Evolutionary conservation across 805 yeast genomes (phyloP).

Genomic region (Schwanniomyces yamadae): DNA sequence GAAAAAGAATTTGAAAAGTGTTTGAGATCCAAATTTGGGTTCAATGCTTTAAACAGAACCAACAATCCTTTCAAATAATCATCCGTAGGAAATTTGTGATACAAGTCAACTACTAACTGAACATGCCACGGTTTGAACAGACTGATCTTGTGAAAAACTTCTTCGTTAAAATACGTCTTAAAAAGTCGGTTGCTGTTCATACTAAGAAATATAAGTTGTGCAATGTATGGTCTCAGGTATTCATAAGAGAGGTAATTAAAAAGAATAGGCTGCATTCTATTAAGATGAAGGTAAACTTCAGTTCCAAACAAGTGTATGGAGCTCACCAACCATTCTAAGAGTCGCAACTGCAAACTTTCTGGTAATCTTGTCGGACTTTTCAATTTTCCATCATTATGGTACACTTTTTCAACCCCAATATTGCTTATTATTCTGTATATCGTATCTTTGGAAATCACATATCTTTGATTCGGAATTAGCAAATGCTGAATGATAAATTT

Average conservation of each 20-base stretch:
- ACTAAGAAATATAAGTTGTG: slow-evolving; percentile 19
- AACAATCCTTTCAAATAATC: slow-evolving; percentile 22
- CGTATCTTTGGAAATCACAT: slow-evolving; percentile 3
- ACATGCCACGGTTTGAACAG: slow-evolving; percentile 30
- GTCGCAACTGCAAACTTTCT: slow-evolving; percentile 13
- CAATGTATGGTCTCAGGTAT: slow-evolving; percentile 21
- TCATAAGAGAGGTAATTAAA: slow-evolving; percentile 23
- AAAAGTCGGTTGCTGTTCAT: slow-evolving; percentile 11
- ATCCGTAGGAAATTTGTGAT: slow-evolving; percentile 31
- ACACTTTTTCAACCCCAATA: slow-evolving; percentile 15
- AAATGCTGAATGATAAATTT: slow-evolving; percentile 10
- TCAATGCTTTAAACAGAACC: slow-evolving; percentile 17
- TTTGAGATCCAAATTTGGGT: slow-evolving; percentile 18
- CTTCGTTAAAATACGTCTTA: slow-evolving; percentile 10
- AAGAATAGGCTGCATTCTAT: slow-evolving; percentile 15
- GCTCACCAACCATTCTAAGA: slow-evolving; percentile 24
- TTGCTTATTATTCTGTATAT: slow-evolving; percentile 11
- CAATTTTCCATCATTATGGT: slow-evolving; percentile 12
- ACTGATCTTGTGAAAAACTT: slow-evolving; percentile 6
- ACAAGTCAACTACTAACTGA: slow-evolving; percentile 26
- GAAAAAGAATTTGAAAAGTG: slow-evolving; percentile 5
- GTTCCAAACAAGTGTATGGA: slow-evolving; percentile 17
- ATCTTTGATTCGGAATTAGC: slow-evolving; percentile 8
- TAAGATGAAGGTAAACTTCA: slow-evolving; percentile 10
- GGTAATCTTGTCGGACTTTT: slow-evolving; percentile 13